A percentile compares a stretch with the other conserved stretches of the same genome.
phyloP scores from a whole-genome alignment of 1,284 basidiomycete genomes.

The Trichosporon sp. region DNA sequence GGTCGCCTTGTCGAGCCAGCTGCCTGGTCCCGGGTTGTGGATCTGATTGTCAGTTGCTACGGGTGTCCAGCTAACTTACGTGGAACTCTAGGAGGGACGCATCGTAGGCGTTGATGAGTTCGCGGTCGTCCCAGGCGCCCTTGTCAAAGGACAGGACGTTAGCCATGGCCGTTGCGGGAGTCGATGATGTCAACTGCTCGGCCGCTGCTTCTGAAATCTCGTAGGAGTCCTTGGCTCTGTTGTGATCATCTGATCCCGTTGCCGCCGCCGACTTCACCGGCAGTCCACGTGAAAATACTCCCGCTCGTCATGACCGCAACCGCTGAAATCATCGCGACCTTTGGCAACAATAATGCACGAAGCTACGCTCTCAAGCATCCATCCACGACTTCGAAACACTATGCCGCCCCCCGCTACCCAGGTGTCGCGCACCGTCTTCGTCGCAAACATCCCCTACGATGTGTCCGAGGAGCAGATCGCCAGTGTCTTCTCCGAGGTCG shows the following conservation, averaged over 20 bases:
- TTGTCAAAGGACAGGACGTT: conserved; percentile 17
- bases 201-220: not conserved
- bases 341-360: not conserved
- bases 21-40: conserved; percentile 56
- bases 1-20: conserved; percentile 56
- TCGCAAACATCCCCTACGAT: conserved; percentile 34
- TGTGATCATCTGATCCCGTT: conserved; percentile 1
- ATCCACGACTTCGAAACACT: not conserved
- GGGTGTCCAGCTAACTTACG: conserved; percentile 35
- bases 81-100: conserved; percentile 55
- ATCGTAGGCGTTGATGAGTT: conserved; percentile 54
- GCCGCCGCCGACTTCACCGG: not conserved
- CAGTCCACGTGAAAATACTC: not conserved
- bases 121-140: conserved; percentile 54
- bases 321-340: conserved; percentile 5
- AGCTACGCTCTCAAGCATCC: not conserved
- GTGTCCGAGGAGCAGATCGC: conserved; percentile 58
- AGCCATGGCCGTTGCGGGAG: not conserved
- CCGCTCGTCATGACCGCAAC: not conserved
- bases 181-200: conserved; percentile 15
- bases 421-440: conserved; percentile 18
- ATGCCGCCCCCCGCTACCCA: conserved; percentile 14
- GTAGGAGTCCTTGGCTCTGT: not conserved
- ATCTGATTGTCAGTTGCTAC: conserved; percentile 34
- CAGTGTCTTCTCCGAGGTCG: conserved; percentile 57